Percentiles rank a stretch among this genome's conserved stretches.
Evolutionary conservation across 2,329 filamentous ascomycete species (phyloP).

Genomic region (Phaeosphaeria sp.): DNA sequence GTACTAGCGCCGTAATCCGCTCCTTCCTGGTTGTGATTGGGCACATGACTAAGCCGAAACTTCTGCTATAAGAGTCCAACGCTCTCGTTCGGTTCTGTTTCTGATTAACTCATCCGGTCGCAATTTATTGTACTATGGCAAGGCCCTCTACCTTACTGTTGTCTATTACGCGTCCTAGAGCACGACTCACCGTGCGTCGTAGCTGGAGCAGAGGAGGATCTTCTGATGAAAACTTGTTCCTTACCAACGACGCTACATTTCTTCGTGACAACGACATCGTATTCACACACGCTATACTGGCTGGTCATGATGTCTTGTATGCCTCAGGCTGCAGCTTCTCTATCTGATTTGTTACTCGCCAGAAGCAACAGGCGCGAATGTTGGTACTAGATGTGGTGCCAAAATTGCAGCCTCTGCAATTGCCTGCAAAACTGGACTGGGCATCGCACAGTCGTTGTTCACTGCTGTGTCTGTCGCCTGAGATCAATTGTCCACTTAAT

Average conservation of each 20-base stretch:
- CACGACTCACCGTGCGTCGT: slow-evolving; percentile 62
- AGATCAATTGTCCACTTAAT: not conserved
- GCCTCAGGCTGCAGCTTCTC: not conserved
- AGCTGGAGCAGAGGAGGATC: slow-evolving; percentile 70
- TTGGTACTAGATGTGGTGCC: not conserved
- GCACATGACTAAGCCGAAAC: too few species aligned
- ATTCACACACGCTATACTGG: not conserved
- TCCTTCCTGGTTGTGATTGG: slow-evolving; percentile 48
- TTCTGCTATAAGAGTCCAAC: too few species aligned
- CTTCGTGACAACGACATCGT: not conserved
- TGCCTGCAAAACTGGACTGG: not conserved
- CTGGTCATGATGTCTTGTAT: not conserved
- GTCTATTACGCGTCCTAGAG: slow-evolving; percentile 71
- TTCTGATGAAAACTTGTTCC: slow-evolving; percentile 67
- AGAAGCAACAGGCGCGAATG: not conserved
- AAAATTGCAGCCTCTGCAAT: not conserved
- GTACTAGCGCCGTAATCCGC: slow-evolving; percentile 20
- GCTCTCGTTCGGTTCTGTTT: too few species aligned
- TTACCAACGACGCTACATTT: slow-evolving; percentile 71
- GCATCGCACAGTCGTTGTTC: not conserved
- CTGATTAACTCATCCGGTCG: slow-evolving; percentile 55
- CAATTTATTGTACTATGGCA: slow-evolving; percentile 71
- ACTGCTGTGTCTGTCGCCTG: not conserved
- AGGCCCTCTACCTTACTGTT: slow-evolving; percentile 59
- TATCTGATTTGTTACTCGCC: not conserved